phyloP scores from a whole-genome alignment of 1,284 basidiomycete species.

The Filobasidium uniguttulatum region DNA sequence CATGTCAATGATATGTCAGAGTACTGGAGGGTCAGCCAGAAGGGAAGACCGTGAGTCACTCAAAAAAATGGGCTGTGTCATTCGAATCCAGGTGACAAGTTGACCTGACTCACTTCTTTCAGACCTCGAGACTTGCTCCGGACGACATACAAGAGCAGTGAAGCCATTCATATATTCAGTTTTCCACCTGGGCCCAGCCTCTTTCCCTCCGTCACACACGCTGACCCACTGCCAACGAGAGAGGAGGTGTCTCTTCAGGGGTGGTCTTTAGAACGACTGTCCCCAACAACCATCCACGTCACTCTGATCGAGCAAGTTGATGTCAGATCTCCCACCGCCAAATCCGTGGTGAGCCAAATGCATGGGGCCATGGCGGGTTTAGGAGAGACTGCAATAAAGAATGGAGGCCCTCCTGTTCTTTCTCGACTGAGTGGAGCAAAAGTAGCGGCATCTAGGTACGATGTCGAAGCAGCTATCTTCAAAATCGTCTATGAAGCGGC shows the following conservation, averaged over 20 bases:
- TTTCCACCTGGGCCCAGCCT: slow-evolving; percentile 87
- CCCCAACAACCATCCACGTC: slow-evolving; percentile 85
- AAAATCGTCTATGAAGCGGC: slow-evolving; percentile 60
- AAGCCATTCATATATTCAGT: slow-evolving; percentile 85
- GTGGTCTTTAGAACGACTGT: slow-evolving; percentile 91
- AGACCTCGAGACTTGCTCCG: slow-evolving; percentile 47
- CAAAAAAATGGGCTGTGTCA: too few relatives aligned
- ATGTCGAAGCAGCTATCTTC: slow-evolving; percentile 71
- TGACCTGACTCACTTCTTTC: slow-evolving; percentile 10
- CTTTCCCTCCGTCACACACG: slow-evolving; percentile 63
- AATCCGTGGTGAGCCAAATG: slow-evolving; percentile 86
- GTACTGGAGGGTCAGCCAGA: slow-evolving; percentile 78
- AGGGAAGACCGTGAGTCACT: slow-evolving; percentile 23
- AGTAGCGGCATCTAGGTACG: slow-evolving; percentile 61
- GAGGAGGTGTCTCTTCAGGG: slow-evolving; percentile 92
- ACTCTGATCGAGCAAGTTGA: slow-evolving; percentile 94
- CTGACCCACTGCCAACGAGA: slow-evolving; percentile 60
- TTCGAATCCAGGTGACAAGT: background rate
- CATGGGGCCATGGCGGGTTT: slow-evolving; percentile 70
- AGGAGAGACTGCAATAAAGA: slow-evolving; percentile 88
- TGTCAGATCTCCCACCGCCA: slow-evolving; percentile 94
- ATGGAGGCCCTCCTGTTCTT: slow-evolving; percentile 78
- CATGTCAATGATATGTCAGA: slow-evolving; percentile 86
- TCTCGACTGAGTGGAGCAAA: slow-evolving; percentile 70
- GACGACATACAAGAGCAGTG: slow-evolving; percentile 94